A percentile compares a stretch with the other conserved stretches of the same genome.
These are phyloP conservation scores for Phialophora verrucosa DNA, from an alignment of 2,329 filamentous ascomycete genomes.

Conservation along the genomic window DNA sequence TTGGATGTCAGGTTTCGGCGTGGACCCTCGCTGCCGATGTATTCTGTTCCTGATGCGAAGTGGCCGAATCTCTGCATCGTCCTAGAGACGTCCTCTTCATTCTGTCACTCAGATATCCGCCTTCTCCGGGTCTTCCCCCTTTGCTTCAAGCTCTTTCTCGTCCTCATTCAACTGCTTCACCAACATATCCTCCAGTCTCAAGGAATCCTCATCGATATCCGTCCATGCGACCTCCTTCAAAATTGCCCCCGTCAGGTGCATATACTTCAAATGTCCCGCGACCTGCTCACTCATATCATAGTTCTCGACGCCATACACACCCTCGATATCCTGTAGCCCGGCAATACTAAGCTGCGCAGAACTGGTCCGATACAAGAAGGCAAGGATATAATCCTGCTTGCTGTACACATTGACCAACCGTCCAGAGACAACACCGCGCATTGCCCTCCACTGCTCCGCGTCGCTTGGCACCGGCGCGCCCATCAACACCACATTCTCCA, in stretches of 20 bases:
- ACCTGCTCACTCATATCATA: conserved; percentile 60
- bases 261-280: conserved; percentile 58
- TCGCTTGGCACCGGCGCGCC: conserved; percentile 73
- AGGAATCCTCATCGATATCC: conserved; percentile 55
- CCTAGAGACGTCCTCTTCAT: not conserved
- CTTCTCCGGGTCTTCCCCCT: conserved; percentile 38
- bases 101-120: conserved; percentile 13
- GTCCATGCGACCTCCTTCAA: conserved; percentile 60
- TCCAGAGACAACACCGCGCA: conserved; percentile 74
- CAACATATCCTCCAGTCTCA: conserved; percentile 55
- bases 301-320: conserved; percentile 68
- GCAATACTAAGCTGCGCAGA: conserved; percentile 76
- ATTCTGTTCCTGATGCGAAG: no score
- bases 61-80: no score
- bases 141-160: conserved; percentile 41
- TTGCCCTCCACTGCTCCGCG: conserved; percentile 69
- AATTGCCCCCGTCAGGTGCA: conserved; percentile 58
- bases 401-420: conserved; percentile 81
- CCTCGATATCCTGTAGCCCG: conserved; percentile 71
- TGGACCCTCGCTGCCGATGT: no score
- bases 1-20: no score
- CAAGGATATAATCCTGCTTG: conserved; percentile 78
- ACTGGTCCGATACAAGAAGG: conserved; percentile 78
- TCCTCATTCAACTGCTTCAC: conserved; percentile 48
- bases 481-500: conserved; percentile 77